phyloP scores from a whole-genome alignment of 768 basidiomycete genomes.

The Psilocybe sp. region DNA sequence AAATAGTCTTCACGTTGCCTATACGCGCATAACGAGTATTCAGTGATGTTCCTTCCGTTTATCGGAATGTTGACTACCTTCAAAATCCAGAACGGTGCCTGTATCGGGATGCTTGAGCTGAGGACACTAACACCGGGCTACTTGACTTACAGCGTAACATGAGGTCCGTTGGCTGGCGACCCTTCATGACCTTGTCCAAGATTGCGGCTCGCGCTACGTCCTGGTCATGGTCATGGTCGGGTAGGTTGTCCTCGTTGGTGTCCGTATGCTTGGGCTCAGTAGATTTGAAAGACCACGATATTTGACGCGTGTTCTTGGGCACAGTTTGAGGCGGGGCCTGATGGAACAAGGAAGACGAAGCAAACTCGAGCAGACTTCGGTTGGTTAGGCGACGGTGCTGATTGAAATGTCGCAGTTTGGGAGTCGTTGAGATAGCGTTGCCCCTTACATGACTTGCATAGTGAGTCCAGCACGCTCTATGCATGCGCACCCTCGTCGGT shows the following conservation, averaged over 20 bases:
- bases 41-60: conserved; percentile 18
- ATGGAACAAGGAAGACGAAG: conserved; percentile 1
- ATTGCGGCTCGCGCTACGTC: conserved; percentile 71
- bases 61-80: conserved; percentile 46
- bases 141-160: conserved; percentile 81
- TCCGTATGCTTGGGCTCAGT: conserved; percentile 24
- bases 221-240: conserved; percentile 64
- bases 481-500: conserved; percentile 31
- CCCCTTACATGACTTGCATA: conserved; percentile 38
- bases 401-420: conserved; percentile 8
- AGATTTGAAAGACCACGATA: conserved; percentile 34
- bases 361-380: neutral
- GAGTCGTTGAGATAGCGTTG: conserved; percentile 15
- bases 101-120: conserved; percentile 10
- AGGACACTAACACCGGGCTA: conserved; percentile 7
- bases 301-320: conserved; percentile 15
- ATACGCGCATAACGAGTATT: conserved; percentile 10
- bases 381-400: conserved; percentile 10
- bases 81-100: conserved; percentile 87
- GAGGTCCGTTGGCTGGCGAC: conserved; percentile 83
- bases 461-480: conserved; percentile 32
- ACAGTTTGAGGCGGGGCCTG: neutral
- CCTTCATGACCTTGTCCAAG: conserved; percentile 83
- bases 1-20: conserved; percentile 87
- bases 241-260: conserved; percentile 19